phyloP scores from a whole-genome alignment of 208 protist species.

The Leishmania mexicana region DNA sequence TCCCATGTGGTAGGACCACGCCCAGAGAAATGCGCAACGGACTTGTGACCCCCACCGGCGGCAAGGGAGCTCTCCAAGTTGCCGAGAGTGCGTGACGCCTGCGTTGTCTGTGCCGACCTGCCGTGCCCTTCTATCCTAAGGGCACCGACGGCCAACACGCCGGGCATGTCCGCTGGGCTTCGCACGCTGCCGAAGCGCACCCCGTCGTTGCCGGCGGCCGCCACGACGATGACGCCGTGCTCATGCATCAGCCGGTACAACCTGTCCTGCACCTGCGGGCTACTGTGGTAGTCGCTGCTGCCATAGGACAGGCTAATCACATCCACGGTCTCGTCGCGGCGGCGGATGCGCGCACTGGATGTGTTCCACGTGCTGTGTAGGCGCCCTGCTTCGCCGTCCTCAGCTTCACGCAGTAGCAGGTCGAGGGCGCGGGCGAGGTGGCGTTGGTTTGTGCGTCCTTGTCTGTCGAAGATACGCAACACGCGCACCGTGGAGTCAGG shows the following conservation, averaged over 20 bases:
- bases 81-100: background rate
- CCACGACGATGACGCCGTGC: slow-evolving; percentile 94
- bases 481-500: slow-evolving; percentile 91
- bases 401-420: slow-evolving; percentile 19
- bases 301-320: slow-evolving; percentile 98
- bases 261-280: slow-evolving; percentile 50
- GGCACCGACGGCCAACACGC: slow-evolving; percentile 96
- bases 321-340: slow-evolving; percentile 30
- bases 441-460: slow-evolving; percentile 80
- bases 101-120: background rate
- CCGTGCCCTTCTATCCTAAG: slow-evolving; percentile 11
- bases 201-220: slow-evolving; percentile 97
- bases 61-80: background rate
- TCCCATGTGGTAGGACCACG: slow-evolving; percentile 95
- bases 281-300: slow-evolving; percentile 95
- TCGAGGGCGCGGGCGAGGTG: slow-evolving; percentile 96
- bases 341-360: background rate
- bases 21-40: slow-evolving; percentile 91
- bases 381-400: background rate
- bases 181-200: slow-evolving; percentile 94
- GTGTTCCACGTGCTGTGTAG: background rate
- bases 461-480: slow-evolving; percentile 94
- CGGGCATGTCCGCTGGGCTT: slow-evolving; percentile 95
- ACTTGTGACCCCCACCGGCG: slow-evolving; percentile 6
- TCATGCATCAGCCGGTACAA: slow-evolving; percentile 65